Evolutionary conservation across 1,284 basidiomycete genomes (phyloP).

Genomic region (Afroboletus lepidellus): DNA sequence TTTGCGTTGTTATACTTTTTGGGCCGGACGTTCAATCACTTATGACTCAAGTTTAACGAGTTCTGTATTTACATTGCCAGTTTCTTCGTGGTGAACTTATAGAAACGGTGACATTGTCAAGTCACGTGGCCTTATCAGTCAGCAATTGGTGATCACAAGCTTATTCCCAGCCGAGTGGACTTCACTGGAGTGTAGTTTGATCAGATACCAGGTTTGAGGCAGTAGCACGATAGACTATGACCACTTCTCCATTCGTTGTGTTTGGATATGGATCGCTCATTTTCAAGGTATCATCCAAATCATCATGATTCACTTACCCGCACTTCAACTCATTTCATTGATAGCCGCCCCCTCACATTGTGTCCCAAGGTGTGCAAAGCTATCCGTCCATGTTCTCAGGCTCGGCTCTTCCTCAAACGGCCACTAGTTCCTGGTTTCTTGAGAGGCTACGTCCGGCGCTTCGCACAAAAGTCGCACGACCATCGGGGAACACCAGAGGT

Average conservation of each 20-base stretch:
- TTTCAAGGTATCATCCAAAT: conserved; percentile 56
- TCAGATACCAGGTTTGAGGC: background rate
- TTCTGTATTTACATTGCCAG: background rate
- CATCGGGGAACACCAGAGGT: conserved; percentile 83
- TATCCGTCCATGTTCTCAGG: background rate
- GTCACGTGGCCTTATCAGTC: background rate
- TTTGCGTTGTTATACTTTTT: background rate
- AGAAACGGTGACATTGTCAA: too few species aligned
- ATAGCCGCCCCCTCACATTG: conserved; percentile 73
- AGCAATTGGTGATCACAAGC: too few species aligned
- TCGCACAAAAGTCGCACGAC: conserved; percentile 86
- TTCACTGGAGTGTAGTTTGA: background rate
- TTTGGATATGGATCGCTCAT: conserved; percentile 84
- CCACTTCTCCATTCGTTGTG: conserved; percentile 49
- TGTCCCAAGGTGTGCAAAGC: conserved; percentile 48
- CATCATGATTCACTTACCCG: background rate
- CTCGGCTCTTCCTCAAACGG: background rate
- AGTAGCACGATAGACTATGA: conserved; percentile 11
- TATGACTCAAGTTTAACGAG: background rate
- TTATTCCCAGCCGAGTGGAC: background rate
- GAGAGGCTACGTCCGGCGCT: conserved; percentile 83
- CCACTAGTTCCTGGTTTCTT: conserved; percentile 70
- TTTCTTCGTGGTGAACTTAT: background rate
- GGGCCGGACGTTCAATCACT: background rate
- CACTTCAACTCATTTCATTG: background rate